phyloP scores from a whole-genome alignment of 176 grass and related monocot genomes.

The Rhipidocladum racemiflorum region DNA sequence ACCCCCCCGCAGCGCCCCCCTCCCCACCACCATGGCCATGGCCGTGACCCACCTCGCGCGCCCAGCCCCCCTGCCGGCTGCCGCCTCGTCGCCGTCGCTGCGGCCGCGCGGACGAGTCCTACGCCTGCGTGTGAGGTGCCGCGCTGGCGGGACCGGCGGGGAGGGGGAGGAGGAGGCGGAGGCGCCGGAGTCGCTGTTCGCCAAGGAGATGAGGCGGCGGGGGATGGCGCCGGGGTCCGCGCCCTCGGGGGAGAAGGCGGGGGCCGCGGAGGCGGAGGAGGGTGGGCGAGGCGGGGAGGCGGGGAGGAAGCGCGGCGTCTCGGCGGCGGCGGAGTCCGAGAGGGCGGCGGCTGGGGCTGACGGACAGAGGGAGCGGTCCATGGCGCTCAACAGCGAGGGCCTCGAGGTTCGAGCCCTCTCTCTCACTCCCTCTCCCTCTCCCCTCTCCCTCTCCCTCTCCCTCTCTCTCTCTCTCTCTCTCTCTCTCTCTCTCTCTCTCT shows the following conservation, averaged over 20 bases:
- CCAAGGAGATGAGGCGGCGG: slow-evolving; percentile 73
- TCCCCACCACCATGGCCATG: slow-evolving; percentile 25
- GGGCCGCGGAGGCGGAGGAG: slow-evolving; percentile 21
- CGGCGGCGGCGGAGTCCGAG: slow-evolving; percentile 49
- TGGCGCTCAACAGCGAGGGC: slow-evolving; percentile 86
- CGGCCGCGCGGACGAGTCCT: neutral
- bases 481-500: too few species aligned
- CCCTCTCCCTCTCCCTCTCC: too few species aligned
- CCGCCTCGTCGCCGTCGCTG: neutral
- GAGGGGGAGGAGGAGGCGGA: slow-evolving; percentile 35
- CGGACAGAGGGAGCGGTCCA: slow-evolving; percentile 65
- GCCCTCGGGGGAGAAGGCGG: slow-evolving; percentile 43
- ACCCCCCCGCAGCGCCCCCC: too few species aligned
- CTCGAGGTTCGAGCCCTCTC: slow-evolving; percentile 48
- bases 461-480: too few species aligned
- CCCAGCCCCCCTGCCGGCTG: neutral
- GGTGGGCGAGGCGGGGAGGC: neutral
- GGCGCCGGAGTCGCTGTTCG: slow-evolving; percentile 71
- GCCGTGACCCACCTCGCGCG: slow-evolving; percentile 41
- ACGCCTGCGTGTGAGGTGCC: slow-evolving; percentile 36
- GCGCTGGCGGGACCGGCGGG: neutral
- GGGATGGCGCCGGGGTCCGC: slow-evolving; percentile 58
- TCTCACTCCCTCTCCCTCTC: neutral
- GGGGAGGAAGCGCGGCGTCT: slow-evolving; percentile 35
- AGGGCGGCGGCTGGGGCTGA: slow-evolving; percentile 39